phyloP scores from a whole-genome alignment of 345 rosid species.

The Hibiscus tridactylites region DNA sequence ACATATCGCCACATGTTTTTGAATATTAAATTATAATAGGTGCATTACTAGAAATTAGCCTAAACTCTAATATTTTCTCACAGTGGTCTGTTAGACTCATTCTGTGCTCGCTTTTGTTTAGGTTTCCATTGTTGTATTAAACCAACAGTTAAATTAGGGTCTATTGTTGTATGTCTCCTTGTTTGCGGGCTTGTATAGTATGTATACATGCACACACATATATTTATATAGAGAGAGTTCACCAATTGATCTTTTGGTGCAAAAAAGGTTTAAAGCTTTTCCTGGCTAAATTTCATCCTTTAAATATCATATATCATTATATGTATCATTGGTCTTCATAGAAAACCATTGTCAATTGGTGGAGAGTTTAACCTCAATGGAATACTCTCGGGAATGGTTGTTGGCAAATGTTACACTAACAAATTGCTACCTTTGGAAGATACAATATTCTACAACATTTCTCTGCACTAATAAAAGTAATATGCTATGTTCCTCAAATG shows the following conservation, averaged over 20 bases:
- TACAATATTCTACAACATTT: background rate
- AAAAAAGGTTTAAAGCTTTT: background rate
- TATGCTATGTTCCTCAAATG: background rate
- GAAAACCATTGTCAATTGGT: background rate
- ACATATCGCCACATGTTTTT: background rate
- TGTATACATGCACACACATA: background rate
- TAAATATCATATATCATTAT: background rate
- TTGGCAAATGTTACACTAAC: background rate
- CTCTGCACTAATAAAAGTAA: background rate
- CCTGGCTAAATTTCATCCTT: background rate
- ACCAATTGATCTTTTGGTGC: background rate
- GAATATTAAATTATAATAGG: background rate
- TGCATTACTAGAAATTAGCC: background rate
- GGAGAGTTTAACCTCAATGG: background rate
- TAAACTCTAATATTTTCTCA: background rate
- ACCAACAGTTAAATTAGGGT: background rate
- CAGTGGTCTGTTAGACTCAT: background rate
- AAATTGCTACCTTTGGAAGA: background rate
- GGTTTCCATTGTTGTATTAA: background rate
- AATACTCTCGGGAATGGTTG: background rate
- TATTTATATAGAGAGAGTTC: background rate
- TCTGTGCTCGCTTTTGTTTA: background rate
- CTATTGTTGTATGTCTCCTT: background rate
- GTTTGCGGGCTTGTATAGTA: background rate
- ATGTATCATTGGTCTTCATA: background rate